Conservation (phyloP, 2,329 filamentous ascomycete genomes). For the Colletotrichum tropicicola region DNA sequence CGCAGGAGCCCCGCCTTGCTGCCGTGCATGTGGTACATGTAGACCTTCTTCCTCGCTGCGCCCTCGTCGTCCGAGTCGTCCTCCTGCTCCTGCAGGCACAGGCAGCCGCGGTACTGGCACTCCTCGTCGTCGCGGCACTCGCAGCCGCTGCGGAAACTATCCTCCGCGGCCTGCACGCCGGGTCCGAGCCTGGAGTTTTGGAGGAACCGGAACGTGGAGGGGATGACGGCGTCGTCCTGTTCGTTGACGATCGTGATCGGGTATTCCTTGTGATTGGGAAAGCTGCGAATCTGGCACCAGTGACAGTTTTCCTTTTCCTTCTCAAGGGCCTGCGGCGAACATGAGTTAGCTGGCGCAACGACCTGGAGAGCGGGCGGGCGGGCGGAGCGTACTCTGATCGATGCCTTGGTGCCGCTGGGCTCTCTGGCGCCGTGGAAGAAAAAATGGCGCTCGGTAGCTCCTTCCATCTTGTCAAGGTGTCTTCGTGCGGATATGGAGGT, state of each 20-base stretch:
- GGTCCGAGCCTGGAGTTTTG: conserved; percentile 65
- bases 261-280: conserved; percentile 55
- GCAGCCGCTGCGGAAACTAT: conserved; percentile 75
- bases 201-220: conserved; percentile 75
- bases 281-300: conserved; percentile 68
- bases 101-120: conserved; percentile 74
- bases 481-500: not conserved
- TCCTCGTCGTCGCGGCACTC: conserved; percentile 67
- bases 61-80: conserved; percentile 54
- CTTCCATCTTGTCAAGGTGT: conserved; percentile 49
- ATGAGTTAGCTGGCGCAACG: not conserved
- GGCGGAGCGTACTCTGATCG: conserved; percentile 26
- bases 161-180: conserved; percentile 67
- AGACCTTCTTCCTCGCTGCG: conserved; percentile 43
- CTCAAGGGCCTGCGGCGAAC: conserved; percentile 40
- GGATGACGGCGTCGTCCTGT: conserved; percentile 63
- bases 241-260: conserved; percentile 74
- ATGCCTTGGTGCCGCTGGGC: not conserved
- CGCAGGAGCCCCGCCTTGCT: conserved; percentile 61
- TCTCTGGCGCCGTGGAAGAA: conserved; percentile 51
- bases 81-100: conserved; percentile 73
- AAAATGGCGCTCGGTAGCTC: conserved; percentile 57
- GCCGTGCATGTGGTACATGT: conserved; percentile 72
- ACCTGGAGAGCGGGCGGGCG: not conserved
- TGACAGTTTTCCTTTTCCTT: conserved; percentile 60